Conservation (phyloP, 116 monocot genomes). For the Dioscorea cayenensis region DNA sequence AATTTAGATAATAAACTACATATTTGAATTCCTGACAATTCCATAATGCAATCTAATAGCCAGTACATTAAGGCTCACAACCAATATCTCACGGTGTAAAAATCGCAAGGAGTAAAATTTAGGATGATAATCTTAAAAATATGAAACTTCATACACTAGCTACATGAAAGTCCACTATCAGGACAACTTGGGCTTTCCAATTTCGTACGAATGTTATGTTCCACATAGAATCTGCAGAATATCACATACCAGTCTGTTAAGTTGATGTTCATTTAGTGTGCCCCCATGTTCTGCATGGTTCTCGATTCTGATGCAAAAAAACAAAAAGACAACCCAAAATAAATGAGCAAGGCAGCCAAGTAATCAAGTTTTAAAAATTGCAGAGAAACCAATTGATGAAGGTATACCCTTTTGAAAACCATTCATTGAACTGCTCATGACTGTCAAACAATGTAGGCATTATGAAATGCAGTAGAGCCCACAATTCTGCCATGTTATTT, state of each 20-base stretch:
- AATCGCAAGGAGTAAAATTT: not conserved
- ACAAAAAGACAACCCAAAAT: slow-evolving; percentile 5
- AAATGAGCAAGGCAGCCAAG: slow-evolving; percentile 5
- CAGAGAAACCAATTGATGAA: slow-evolving; percentile 2
- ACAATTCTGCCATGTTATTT: slow-evolving; percentile 99
- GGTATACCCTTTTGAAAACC: slow-evolving; percentile 97
- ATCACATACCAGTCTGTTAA: slow-evolving; percentile 79
- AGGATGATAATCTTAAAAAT: too few relatives aligned
- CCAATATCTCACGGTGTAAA: not conserved
- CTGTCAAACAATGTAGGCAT: slow-evolving; percentile 99
- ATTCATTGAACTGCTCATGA: slow-evolving; percentile 98
- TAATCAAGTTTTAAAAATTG: slow-evolving; percentile 4
- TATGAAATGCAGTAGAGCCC: slow-evolving; percentile 99
- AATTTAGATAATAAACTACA: not conserved
- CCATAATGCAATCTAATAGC: not conserved
- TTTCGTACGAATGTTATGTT: too few relatives aligned
- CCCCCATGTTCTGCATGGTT: slow-evolving; percentile 99
- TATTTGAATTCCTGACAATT: not conserved
- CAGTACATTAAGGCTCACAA: not conserved
- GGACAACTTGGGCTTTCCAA: too few relatives aligned
- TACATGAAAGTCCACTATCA: too few relatives aligned
- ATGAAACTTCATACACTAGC: too few relatives aligned
- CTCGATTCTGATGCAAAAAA: slow-evolving; percentile 66
- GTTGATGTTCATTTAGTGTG: slow-evolving; percentile 98
- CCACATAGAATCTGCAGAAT: not conserved